Evolutionary conservation across 2,329 filamentous ascomycete species (phyloP), one percentile per base, ranked within the genome.

Genomic region (Colletotrichum acutatum): DNA sequence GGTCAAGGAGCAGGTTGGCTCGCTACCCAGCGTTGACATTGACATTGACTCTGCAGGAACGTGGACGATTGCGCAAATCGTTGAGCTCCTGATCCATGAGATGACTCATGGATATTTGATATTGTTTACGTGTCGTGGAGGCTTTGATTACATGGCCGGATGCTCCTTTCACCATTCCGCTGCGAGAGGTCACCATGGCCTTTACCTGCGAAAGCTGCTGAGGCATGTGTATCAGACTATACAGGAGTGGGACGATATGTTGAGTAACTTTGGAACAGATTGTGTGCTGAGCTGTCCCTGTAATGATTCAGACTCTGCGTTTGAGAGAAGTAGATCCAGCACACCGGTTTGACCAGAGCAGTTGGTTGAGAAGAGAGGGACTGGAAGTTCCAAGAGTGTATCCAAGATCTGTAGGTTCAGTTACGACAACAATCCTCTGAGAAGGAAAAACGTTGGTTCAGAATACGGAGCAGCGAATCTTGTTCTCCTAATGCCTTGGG

Each of bases 21-120:
- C 63, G 14, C 34, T 46, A 2, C 63, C 63, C 19, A 5, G 46
- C 32, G 63, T 66, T 14, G 24, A 58, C 1, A 8, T 66, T 14
- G 63, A 66, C 53, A 56, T 66, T 22, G 63, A 66, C 6, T 30
- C 63, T 16, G 24, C 32, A 26, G 53, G 34, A 11, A 28, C 2
- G 12, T 58, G 12, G 81, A 83, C 57, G 74, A 77, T 72, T 37
- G 11, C 58, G 22, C 78, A 78, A 49, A 79, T 83, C 22, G 74
- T 83, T n/a, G 75, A 79, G 71, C 68, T 74, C 34, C 71, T 83
- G 2, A 74, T 82, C 4, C 74, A 77, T 24, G 76, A 76, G 6
- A 76, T 79, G 42, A 9, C 76, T 30, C 63, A 72, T 30, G 49
- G 54, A 1, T 72, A 72, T 2, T 14, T 72, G 22, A 14, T 58